phyloP scores from a whole-genome alignment of 257 asterid genomes.

The Pogostemon cablin region DNA sequence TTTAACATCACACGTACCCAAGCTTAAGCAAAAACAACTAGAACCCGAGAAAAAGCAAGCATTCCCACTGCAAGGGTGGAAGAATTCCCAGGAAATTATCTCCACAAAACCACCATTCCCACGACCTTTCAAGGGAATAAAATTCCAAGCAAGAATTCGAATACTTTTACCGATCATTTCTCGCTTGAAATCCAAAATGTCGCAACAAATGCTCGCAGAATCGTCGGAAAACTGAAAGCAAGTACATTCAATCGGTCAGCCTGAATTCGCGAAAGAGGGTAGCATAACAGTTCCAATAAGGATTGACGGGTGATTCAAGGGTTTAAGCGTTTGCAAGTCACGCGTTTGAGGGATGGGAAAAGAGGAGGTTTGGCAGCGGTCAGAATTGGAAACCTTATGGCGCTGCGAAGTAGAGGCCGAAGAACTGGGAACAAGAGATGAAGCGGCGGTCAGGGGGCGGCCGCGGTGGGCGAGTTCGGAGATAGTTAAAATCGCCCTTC shows the following conservation, averaged over 20 bases:
- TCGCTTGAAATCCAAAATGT: conserved; percentile 58
- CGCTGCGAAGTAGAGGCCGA: conserved; percentile 22
- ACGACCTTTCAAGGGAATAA: conserved; percentile 52
- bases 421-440: conserved; percentile 43
- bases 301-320: conserved; percentile 46
- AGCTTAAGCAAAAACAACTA: conserved; percentile 41
- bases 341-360: conserved; percentile 34
- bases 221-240: conserved; percentile 72
- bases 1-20: conserved; percentile 35
- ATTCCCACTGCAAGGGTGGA: conserved; percentile 29
- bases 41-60: conserved; percentile 34
- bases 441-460: conserved; percentile 57
- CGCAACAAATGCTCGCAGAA: conserved; percentile 66
- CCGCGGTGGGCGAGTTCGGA: conserved; percentile 56
- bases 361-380: conserved; percentile 29
- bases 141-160: conserved; percentile 70
- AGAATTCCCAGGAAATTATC: conserved; percentile 68
- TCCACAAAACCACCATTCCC: conserved; percentile 66
- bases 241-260: conserved; percentile 37
- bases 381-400: conserved; percentile 27
- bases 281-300: conserved; percentile 65
- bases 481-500: conserved; percentile 37
- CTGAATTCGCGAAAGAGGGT: conserved; percentile 37
- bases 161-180: conserved; percentile 50
- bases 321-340: conserved; percentile 49